Evolutionary conservation across 2,329 filamentous ascomycete species (phyloP), one percentile per base, ranked within the genome.

Genomic region (Claviceps arundinis): DNA sequence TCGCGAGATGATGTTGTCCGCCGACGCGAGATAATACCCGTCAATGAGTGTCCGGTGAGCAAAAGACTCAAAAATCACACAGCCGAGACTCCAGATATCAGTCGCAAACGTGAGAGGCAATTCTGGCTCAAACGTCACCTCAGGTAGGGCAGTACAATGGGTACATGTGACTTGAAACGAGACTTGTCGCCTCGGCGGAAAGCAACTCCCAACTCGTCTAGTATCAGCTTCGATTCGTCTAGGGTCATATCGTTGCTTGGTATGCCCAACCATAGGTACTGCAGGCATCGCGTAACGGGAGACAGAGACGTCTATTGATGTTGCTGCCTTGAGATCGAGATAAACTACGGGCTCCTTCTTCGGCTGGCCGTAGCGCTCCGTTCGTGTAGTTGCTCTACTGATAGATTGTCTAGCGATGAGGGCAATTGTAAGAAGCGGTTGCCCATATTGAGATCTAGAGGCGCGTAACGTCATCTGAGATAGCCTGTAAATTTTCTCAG

Each of bases 351-450:
- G 55, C 26, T 64, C 56, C 5, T 52, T 55, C 8, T 60, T 54
- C 37, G 60, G 64, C 3, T 50, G 46, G 3, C 59, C 58, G 44
- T 57, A 64, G 1, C 19, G 19, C 19, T 19, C 19, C 55, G 48
- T 7, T 37, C 52, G 43, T 72, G 63, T 0, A 65, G 26, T 38
- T 65, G 47, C 37, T 59, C 40, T 11, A 54, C 45, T 16, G 62
- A 61, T 4, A 62, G 50, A 11, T 40, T 40, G 19, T 64, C 50
- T 14, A 65, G 56, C 2, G 48, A 42, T 7, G 55, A 57, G 4
- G 58, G 52, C 43, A 56, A 37, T 37, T 49, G 59, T 38, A 70
- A 56, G 22, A 69, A 60, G 26, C 65, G 45, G 51, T 70, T 70
- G n/a, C 65, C 64, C 3, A 24, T 5, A 24, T 24, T 6, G 5